Evolutionary conservation across 164 flowering plant species (phyloP).

Genomic region (Kingdonia uniflora): DNA sequence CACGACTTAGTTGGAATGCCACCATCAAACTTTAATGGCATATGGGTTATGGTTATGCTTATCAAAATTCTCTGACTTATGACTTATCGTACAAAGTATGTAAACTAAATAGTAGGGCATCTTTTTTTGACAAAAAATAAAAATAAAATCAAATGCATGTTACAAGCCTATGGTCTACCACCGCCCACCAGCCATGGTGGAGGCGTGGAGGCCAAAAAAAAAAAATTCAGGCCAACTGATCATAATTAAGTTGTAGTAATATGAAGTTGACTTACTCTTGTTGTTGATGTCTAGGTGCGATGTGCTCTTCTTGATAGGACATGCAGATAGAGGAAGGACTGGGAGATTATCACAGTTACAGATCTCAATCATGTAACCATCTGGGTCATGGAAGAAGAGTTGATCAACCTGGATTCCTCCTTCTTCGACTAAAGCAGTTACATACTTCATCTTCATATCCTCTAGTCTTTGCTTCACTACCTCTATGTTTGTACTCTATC

Average conservation of each 20-base stretch:
- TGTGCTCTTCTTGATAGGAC: constrained; percentile 21
- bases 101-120: too few relatives aligned
- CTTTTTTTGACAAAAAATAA: too few relatives aligned
- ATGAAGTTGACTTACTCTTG: constrained; percentile 4
- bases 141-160: too few relatives aligned
- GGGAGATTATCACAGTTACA: constrained; percentile 85
- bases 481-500: constrained; percentile 45
- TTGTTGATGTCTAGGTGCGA: constrained; percentile 8
- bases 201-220: too few relatives aligned
- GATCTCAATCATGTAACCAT: constrained; percentile 78
- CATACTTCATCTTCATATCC: constrained; percentile 51
- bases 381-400: constrained; percentile 85
- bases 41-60: too few relatives aligned
- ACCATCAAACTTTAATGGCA: neutral
- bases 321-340: constrained; percentile 46
- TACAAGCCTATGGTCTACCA: too few relatives aligned
- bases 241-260: too few relatives aligned
- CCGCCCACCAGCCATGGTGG: too few relatives aligned
- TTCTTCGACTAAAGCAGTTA: constrained; percentile 57
- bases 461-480: constrained; percentile 44
- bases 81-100: constrained; percentile 2
- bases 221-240: too few relatives aligned
- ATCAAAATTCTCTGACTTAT: constrained; percentile 15
- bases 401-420: constrained; percentile 58
- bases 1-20: neutral